Evolutionary conservation across 495 filamentous ascomycete genomes (phyloP).

Genomic region (Hyaloscypha bicolor): DNA sequence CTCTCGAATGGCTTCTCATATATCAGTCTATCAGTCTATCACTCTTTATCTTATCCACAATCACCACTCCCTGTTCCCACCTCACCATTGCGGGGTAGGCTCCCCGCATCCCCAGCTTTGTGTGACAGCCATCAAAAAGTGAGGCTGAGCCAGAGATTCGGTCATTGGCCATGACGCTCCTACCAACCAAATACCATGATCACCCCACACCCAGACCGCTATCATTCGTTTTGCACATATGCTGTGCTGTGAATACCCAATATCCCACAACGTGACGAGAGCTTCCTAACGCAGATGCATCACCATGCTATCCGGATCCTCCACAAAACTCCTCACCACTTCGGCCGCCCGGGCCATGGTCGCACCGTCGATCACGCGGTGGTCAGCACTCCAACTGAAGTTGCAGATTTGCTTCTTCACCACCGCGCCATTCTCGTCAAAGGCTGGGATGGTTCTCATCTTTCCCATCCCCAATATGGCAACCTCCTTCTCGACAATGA

Average conservation of each 20-base stretch:
- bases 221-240: not conserved
- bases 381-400: slow-evolving; percentile 97
- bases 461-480: slow-evolving; percentile 90
- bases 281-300: slow-evolving; percentile 50
- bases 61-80: not conserved
- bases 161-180: not conserved
- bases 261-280: not conserved
- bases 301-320: slow-evolving; percentile 85
- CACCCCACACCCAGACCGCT: not conserved
- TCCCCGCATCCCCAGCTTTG: slow-evolving; percentile 3
- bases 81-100: not conserved
- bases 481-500: slow-evolving; percentile 87
- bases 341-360: slow-evolving; percentile 90
- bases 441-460: slow-evolving; percentile 72
- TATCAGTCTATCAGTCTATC: not conserved
- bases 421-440: slow-evolving; percentile 53
- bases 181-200: not conserved
- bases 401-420: slow-evolving; percentile 70
- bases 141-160: not conserved
- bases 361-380: slow-evolving; percentile 91
- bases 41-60: not conserved
- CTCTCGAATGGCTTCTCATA: not conserved
- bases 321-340: slow-evolving; percentile 71
- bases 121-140: not conserved
- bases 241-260: not conserved